Base-by-base conservation (phyloP, 2,329 filamentous ascomycete species). In the Sclerotinia glacialis region DNA sequence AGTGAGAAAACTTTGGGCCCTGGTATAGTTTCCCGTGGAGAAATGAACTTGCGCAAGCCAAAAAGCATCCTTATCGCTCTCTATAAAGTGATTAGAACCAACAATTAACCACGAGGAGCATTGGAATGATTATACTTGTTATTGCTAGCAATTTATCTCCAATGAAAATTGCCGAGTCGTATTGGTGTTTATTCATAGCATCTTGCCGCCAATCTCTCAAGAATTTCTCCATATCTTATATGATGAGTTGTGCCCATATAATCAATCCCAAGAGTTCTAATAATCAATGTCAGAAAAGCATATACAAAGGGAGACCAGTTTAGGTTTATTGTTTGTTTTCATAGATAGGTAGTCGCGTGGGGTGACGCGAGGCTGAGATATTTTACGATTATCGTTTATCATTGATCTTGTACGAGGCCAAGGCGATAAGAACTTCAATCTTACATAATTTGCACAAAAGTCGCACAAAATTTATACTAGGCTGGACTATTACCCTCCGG, bases 41-140 rank as follows among this genome's bases (percentile, higher is more conserved):
- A 98, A 99, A 79, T 99, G 94, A 47, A 97, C 92, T 79, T 98
- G 94, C n/a, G 95, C 95, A 53, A 99, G 89, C 90, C 93, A 97
- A 76, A 97, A 97, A 50, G 93, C 94, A 78, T 99, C 95, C 71
- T 92, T 89, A 75, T 97, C 93, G 77, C 94, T 91, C 75, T 93
- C 95, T 97, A 71, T 21, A 28, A n/a, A 42, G 21, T 12, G 16
- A 64, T 72, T 40, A 69, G 65, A 61, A 66, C 64, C 54, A 59
- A 46, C 52, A 46, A 49, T 26, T n/a, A 54, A 31, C 42, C 18
- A 58, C 40, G 62, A 54, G n/a, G 44, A 34, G 18, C 44, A 26
- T 46, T 14, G 11, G 56, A 34, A 44, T 9, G 28, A 34, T 42
- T 86, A 72, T 79, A 97, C 94, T 92, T 47, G 94, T 98, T 75